Evolutionary conservation across 148 eudicot species (phyloP).

Genomic region (Salicornia ramosissima): DNA sequence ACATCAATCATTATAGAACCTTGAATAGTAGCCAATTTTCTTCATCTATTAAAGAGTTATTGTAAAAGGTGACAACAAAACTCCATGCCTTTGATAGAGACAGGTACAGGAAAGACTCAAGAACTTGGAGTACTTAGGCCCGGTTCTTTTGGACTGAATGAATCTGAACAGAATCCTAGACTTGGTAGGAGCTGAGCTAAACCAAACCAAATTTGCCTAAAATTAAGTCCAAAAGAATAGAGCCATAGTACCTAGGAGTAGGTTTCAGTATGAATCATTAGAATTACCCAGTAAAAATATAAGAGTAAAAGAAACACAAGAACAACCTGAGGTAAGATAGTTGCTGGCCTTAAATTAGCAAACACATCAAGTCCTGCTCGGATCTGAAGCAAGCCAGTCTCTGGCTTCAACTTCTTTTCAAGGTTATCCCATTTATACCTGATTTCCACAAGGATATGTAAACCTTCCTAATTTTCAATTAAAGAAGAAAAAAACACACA

Average conservation of each 20-base stretch:
- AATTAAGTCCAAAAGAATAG: not conserved
- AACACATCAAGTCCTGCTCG: conserved; percentile 91
- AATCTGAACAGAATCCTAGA: no score
- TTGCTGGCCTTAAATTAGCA: conserved; percentile 94
- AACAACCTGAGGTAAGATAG: conserved; percentile 84
- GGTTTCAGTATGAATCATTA: not conserved
- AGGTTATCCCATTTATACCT: conserved; percentile 94
- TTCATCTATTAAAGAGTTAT: not conserved
- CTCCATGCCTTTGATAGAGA: not conserved
- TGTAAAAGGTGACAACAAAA: not conserved
- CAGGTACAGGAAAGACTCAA: not conserved
- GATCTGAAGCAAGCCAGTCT: conserved; percentile 95
- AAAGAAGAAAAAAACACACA: not conserved
- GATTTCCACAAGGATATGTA: not conserved
- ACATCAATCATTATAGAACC: not conserved
- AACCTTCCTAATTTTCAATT: not conserved
- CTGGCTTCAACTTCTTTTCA: conserved; percentile 87
- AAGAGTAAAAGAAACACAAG: not conserved
- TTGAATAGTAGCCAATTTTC: not conserved
- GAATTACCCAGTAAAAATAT: not conserved
- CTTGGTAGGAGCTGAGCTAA: no score
- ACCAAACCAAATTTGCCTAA: no score
- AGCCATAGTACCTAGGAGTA: not conserved
- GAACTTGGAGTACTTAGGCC: no score
- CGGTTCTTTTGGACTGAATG: no score